Percentiles rank a stretch among this genome's conserved stretches.
Evolutionary conservation across 2,329 filamentous ascomycete genomes (phyloP).

Genomic region (Fusarium sp.): DNA sequence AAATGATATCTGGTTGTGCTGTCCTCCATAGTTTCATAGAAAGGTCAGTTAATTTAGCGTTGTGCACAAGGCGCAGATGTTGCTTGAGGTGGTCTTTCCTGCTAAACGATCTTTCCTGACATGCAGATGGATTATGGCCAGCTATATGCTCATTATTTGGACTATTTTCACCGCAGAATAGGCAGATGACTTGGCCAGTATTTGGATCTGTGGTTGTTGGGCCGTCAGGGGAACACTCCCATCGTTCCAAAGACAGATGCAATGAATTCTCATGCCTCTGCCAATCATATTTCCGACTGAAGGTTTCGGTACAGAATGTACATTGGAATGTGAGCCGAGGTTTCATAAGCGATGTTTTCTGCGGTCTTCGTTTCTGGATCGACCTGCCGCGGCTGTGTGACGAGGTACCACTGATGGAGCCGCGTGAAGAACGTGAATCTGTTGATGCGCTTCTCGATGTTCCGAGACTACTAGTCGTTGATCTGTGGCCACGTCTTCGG

Average conservation of each 20-base stretch:
- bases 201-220: conserved; percentile 49
- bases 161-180: conserved; percentile 49
- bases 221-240: conserved; percentile 54
- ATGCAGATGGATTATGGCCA: conserved; percentile 53
- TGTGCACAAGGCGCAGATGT: conserved; percentile 54
- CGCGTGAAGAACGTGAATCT: conserved; percentile 24
- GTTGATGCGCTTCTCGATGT: conserved; percentile 33
- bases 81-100: conserved; percentile 57
- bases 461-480: conserved; percentile 20
- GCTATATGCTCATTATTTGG: conserved; percentile 48
- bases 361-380: conserved; percentile 6
- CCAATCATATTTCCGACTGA: conserved; percentile 57
- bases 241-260: conserved; percentile 57
- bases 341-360: conserved; percentile 12
- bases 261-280: conserved; percentile 61
- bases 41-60: conserved; percentile 47
- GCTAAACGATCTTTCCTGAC: conserved; percentile 59
- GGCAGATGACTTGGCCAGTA: conserved; percentile 41
- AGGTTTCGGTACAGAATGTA: conserved; percentile 58
- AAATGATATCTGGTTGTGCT: conserved; percentile 48
- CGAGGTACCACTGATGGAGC: conserved; percentile 15
- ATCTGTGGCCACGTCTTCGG: conserved; percentile 13
- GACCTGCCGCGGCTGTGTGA: conserved; percentile 12
- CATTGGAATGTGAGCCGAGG: conserved; percentile 48
- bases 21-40: conserved; percentile 49